Base-by-base conservation (phyloP, 768 basidiomycete species). In the Austroboletus eburneus region DNA sequence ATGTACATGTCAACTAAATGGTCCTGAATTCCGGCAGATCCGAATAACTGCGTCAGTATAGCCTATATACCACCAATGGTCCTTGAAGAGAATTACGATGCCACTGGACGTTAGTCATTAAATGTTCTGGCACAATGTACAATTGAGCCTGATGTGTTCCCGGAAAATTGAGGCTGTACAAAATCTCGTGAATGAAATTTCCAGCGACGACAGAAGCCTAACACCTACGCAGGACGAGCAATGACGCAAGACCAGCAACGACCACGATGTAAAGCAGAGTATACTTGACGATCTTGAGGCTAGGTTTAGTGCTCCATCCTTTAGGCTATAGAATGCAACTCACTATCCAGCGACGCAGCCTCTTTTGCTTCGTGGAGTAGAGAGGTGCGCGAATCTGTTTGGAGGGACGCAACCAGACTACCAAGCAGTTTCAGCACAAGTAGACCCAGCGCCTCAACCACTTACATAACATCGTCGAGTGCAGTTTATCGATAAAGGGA, bases 391-490 rank as follows among this genome's bases (percentile, higher is more conserved):
- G 86, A 51, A 95, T 95, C 68, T 94, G 92, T 70, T 91, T 92
- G 39, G 89, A 91, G 3, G 91, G 91, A 36, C 90, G 86, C 39
- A 98, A 77, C 94, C 96, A 98, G 76, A 97, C 88, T 91, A 46
- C 9, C 14, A 33, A 55, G 9, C 53, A 51, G 37, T 47, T 17
- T 49, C 10, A 57, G 48, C 25, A 42, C 18, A 47, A 32, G 43
- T 33, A 5, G 1, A 13, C 18, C 33, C 24, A 14, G 25, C 12
- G 41, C 32, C 45, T 34, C 2, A 30, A 37, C 22, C 40, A 78
- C 88, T 61, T 71, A 91, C 88, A 93, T 51, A 95, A 73, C 83
- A 93, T 87, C 18, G 87, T 94, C 23, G 95, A 92, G 69, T 99
- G 96, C 42, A 95, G 51, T 45, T 80, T 81, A 72, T 96, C 93